Base-by-base conservation (phyloP, 1,284 basidiomycete genomes). In the Ceratobasidium sp. region DNA sequence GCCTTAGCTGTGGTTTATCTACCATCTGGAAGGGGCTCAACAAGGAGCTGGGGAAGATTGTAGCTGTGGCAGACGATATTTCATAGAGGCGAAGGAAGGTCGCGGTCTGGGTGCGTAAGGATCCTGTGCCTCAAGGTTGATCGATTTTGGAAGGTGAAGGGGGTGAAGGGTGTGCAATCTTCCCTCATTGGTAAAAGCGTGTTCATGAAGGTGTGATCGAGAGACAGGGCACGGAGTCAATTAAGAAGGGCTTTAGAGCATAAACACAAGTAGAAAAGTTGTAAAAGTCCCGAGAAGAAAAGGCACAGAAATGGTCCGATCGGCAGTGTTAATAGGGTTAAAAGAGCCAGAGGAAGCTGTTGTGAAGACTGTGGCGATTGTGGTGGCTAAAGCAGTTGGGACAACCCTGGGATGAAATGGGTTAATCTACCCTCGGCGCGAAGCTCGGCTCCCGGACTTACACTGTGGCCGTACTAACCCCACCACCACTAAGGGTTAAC, bases 311-410 rank as follows among this genome's bases (percentile, higher is more conserved):
- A 61, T n/a, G 24, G 46, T 37, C 34, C 58, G 56, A 31, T 46
- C 58, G 19, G 56, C 48, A n/a, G 69, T 43, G 27, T 72, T 72
- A 24, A 72, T 72, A 22, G 69, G 69, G 39, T 49, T 48, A 41
- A 72, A 72, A 37, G 56, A 62, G 58, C 69, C 58, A 9, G 58
- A 43, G 1, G 69, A 72, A 8, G 69, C 46, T 9, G 69, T 72
- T 49, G 69, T 72, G 48, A 72, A 61, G 27, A 72, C 69, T 39
- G 69, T 48, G 58, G 69, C 51, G 46, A 72, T 58, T 3, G 58
- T 72, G 1, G 69, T 72, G 11, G 69, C 58, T 34, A 72, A 49
- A 8, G 58, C 13, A 11, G 69, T 72, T n/a, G 69, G 58, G 51
- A 72, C n/a, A 39, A 51, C 56, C 58, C 69, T 72, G 37, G 27